Percentiles rank a stretch among this genome's conserved stretches.
Evolutionary conservation across 176 grass and related monocot genomes (phyloP).

Genomic region (Lolium multiflorum): DNA sequence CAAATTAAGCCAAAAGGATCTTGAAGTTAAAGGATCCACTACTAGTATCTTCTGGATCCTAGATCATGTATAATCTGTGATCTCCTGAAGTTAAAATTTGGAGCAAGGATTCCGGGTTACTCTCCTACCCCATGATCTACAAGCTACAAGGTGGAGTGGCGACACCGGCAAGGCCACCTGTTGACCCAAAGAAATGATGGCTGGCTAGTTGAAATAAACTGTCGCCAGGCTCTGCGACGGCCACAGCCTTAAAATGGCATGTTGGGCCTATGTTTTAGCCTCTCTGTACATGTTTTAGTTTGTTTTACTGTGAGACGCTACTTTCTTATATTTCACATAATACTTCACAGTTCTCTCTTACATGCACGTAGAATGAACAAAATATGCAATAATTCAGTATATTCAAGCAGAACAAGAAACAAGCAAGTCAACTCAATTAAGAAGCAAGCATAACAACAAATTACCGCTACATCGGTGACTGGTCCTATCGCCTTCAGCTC

Average conservation of each 20-base stretch:
- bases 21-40: conserved; percentile 39
- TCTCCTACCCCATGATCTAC: background rate
- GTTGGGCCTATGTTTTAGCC: conserved; percentile 9
- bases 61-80: conserved; percentile 15
- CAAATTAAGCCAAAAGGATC: background rate
- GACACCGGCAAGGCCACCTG: background rate
- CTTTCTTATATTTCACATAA: background rate
- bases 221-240: background rate
- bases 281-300: conserved; percentile 43
- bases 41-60: conserved; percentile 38
- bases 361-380: conserved; percentile 14
- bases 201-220: conserved; percentile 27
- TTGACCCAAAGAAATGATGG: background rate
- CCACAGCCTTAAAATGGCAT: background rate
- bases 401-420: conserved; percentile 12
- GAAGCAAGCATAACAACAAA: conserved; percentile 34
- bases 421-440: conserved; percentile 1
- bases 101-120: background rate
- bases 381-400: background rate
- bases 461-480: conserved; percentile 54
- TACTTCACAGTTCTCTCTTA: conserved; percentile 19
- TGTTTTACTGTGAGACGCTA: conserved; percentile 31
- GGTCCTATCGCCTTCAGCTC: conserved; percentile 63
- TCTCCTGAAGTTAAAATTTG: conserved; percentile 24
- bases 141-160: background rate